A percentile compares a stretch with the other conserved stretches of the same genome.
phyloP scores from a whole-genome alignment of 352 stramenopile species.

The Phytophthora brassicae region DNA sequence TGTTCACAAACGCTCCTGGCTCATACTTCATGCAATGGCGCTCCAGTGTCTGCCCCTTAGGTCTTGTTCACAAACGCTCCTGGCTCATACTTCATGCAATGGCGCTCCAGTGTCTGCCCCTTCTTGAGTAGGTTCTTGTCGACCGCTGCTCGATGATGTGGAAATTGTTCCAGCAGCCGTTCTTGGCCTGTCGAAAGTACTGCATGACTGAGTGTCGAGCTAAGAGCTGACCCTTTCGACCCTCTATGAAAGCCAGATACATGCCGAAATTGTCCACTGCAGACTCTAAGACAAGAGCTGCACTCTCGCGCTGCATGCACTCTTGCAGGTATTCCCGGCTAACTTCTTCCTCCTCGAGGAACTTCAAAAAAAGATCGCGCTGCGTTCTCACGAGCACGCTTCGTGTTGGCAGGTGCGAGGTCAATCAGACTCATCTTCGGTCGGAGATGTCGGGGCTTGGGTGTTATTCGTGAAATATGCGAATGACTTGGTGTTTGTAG shows the following conservation, averaged over 20 bases:
- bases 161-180: conserved; percentile 19
- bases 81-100: conserved; percentile 1
- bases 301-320: no score
- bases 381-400: neutral
- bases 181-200: conserved; percentile 25
- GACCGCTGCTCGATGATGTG: conserved; percentile 1
- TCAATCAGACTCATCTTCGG: neutral
- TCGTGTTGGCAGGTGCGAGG: neutral
- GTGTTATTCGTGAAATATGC: no score
- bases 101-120: conserved; percentile 6
- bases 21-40: conserved; percentile 5
- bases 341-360: neutral
- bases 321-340: no score
- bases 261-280: conserved; percentile 27
- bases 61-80: neutral
- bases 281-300: neutral
- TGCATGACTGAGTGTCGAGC: conserved; percentile 4
- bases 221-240: neutral
- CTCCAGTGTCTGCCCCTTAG: conserved; percentile 2
- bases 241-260: conserved; percentile 23
- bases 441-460: no score
- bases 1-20: no score
- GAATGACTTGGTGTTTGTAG: no score
- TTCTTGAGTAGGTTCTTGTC: conserved; percentile 8
- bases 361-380: no score